These are phyloP conservation scores for Rhizodiscina lignyota DNA, from an alignment of 495 filamentous ascomycete species.

Conservation along the genomic window DNA sequence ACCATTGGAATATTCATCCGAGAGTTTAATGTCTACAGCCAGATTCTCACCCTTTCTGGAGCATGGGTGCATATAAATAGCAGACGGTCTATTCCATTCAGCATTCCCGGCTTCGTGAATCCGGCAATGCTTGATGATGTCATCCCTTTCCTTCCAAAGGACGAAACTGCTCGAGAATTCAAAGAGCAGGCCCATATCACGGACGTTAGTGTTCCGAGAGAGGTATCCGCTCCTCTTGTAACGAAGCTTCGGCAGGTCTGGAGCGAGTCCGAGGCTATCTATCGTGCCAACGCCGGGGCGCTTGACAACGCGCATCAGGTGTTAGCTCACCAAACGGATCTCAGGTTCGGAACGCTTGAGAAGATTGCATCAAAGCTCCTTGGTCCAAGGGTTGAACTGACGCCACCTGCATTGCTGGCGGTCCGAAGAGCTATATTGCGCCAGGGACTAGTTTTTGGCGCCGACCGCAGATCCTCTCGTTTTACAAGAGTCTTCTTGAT, in stretches of 20 bases:
- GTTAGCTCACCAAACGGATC: slow-evolving; percentile 18
- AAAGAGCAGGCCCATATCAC: slow-evolving; percentile 30
- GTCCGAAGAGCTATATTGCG: slow-evolving; percentile 43
- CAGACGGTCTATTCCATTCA: slow-evolving; percentile 36
- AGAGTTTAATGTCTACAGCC: slow-evolving; percentile 35
- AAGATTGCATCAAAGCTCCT: slow-evolving; percentile 42
- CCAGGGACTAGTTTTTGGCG: no score
- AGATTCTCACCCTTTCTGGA: slow-evolving; percentile 59
- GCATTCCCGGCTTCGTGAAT: slow-evolving; percentile 45
- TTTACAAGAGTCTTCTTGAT: no score
- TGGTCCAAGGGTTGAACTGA: slow-evolving; percentile 26
- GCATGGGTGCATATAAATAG: slow-evolving; percentile 46
- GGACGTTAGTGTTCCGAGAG: slow-evolving; percentile 33
- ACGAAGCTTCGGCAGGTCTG: slow-evolving; percentile 35
- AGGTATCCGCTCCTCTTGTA: slow-evolving; percentile 31
- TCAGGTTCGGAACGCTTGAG: slow-evolving; percentile 38
- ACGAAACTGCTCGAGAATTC: slow-evolving; percentile 19
- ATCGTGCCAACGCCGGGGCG: slow-evolving; percentile 22
- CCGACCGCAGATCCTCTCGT: no score
- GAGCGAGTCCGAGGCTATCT: slow-evolving; percentile 30
- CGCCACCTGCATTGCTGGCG: slow-evolving; percentile 42
- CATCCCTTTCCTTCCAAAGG: slow-evolving; percentile 42
- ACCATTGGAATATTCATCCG: slow-evolving; percentile 55
- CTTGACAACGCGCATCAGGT: slow-evolving; percentile 24
- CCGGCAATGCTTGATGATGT: slow-evolving; percentile 39